Base-by-base conservation (phyloP, 257 asterid genomes). In the Apocynum venetum region DNA sequence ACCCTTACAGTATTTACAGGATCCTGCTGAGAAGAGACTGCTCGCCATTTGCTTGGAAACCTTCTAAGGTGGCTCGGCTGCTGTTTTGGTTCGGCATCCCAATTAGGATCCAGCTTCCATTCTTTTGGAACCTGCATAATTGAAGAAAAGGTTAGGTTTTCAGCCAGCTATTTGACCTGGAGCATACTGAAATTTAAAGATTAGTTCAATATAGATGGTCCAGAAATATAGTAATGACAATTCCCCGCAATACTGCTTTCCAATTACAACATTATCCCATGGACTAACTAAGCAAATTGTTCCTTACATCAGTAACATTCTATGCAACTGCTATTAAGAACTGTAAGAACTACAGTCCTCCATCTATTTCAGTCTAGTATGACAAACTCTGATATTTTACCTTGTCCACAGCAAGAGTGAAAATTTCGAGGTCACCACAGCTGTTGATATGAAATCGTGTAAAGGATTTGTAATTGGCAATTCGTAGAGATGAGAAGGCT, bases 401-500 rank as follows among this genome's bases (percentile, higher is more conserved):
- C 98, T 96, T 96, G 83, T 96, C 99, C 10, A 96, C 98, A 46
- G 98, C 99, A 68, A 96, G 97, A 48, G 99, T 93, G 89, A 82
- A 93, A 79, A 96, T 93, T 88, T 96, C 97, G 73, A 96, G 97
- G 79, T 96, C 89, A 11, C 99, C 99, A 72, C 84, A 80, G 20
- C 53, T 48, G 88, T 82, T 83, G 53, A 96, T 89, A 71, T 93
- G 98, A 80, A 93, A 91, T 76, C 99, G 91, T 51, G 99, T 93
- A 77, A 93, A 96, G 0, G 99, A 88, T 88, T 96, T 96, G 84
- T 96, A 96, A 83, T 96, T 96, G 64, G 99, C 99, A 55, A 93
- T 96, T 35, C 98, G 94, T 63, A 96, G 97, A 0, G 99, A 96
- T 13, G 99, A 96, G 85, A 96, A 96, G 25, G 99, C 99, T 84